These are phyloP conservation scores for Sphagnum contortum DNA, from an alignment of 225 moss, liverwort and hornwort genomes.

Conservation along the genomic window DNA sequence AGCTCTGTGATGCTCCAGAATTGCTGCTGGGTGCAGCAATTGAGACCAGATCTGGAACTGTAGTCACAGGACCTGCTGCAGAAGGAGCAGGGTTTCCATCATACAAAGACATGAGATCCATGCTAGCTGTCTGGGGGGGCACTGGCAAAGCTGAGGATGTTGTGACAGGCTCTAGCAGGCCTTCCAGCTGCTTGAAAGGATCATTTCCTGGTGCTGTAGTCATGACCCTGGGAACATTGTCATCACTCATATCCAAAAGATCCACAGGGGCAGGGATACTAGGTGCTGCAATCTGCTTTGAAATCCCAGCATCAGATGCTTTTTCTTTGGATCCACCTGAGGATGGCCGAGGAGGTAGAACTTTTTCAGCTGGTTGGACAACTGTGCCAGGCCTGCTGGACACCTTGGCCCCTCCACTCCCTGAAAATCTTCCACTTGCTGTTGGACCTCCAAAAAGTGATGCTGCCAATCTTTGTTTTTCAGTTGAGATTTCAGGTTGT, in stretches of 20 bases:
- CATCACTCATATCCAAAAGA: conserved; percentile 75
- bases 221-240: conserved; percentile 17
- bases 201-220: conserved; percentile 32
- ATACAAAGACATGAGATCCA: conserved; percentile 56
- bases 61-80: conserved; percentile 2
- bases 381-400: conserved; percentile 19
- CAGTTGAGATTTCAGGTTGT: conserved; percentile 47
- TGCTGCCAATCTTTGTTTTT: conserved; percentile 73
- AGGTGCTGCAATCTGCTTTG: conserved; percentile 6
- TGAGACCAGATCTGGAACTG: conserved; percentile 13
- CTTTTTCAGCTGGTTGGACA: conserved; percentile 18
- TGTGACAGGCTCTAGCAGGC: conserved; percentile 40
- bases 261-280: conserved; percentile 50
- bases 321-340: conserved; percentile 17
- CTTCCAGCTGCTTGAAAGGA: conserved; percentile 76
- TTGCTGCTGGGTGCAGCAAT: conserved; percentile 13
- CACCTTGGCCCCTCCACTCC: conserved; percentile 21
- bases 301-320: not conserved
- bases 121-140: conserved; percentile 11
- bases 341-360: conserved; percentile 4
- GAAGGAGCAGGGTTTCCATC: conserved; percentile 15
- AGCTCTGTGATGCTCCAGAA: conserved; percentile 2
- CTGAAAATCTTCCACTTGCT: conserved; percentile 8
- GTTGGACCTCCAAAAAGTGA: conserved; percentile 65
- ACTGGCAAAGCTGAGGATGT: conserved; percentile 13